These are phyloP conservation scores for Neofusicoccum sp. DNA, from an alignment of 2,329 filamentous ascomycete genomes.

Conservation along the genomic window DNA sequence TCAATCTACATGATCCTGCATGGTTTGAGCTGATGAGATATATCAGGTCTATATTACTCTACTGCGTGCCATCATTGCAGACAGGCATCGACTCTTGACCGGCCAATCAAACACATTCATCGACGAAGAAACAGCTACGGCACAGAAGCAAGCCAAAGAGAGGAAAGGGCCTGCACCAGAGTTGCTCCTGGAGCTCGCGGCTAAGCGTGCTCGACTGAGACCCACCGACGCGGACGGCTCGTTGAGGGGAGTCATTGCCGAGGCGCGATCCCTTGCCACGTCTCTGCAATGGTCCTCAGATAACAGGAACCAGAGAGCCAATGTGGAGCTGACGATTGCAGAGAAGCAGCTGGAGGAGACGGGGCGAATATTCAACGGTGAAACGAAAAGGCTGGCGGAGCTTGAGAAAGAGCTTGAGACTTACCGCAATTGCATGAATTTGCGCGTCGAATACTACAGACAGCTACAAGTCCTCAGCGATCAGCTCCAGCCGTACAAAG, in stretches of 20 bases:
- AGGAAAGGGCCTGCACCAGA: slow-evolving; percentile 71
- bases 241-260: slow-evolving; percentile 66
- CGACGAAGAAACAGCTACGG: slow-evolving; percentile 66
- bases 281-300: slow-evolving; percentile 59
- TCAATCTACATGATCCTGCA: neutral
- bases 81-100: slow-evolving; percentile 73
- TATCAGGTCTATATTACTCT: slow-evolving; percentile 78
- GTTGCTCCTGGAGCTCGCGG: slow-evolving; percentile 56
- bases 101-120: slow-evolving; percentile 75
- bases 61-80: slow-evolving; percentile 71
- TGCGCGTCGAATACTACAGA: slow-evolving; percentile 82
- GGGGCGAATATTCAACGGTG: slow-evolving; percentile 51
- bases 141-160: slow-evolving; percentile 59
- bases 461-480: slow-evolving; percentile 92
- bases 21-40: slow-evolving; percentile 42
- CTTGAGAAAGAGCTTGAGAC: slow-evolving; percentile 71
- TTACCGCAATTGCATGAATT: slow-evolving; percentile 78
- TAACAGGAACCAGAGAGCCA: slow-evolving; percentile 55
- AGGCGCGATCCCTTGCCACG: slow-evolving; percentile 63
- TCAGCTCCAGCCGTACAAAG: slow-evolving; percentile 73
- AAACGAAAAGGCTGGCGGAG: slow-evolving; percentile 51
- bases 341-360: slow-evolving; percentile 61
- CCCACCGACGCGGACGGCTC: slow-evolving; percentile 58
- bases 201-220: slow-evolving; percentile 48
- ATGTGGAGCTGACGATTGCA: slow-evolving; percentile 64